Evolutionary conservation across 164 flowering plant species (phyloP).

Genomic region (Tinospora cordifolia): DNA sequence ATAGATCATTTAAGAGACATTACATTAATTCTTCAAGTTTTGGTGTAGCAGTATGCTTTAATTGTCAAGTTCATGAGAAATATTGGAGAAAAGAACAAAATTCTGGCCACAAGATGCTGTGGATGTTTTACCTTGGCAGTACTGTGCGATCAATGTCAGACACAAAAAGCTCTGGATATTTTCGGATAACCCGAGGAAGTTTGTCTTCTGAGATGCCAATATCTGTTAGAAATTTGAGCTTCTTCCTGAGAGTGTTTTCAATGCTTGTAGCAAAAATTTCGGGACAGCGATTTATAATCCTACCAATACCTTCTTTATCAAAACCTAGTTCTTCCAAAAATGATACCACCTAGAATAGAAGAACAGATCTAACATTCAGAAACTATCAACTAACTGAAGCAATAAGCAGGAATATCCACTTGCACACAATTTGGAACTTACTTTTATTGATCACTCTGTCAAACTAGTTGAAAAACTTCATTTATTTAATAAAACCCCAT

Average conservation of each 20-base stretch:
- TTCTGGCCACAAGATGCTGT: background rate
- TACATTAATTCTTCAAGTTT: background rate
- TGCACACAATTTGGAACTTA: background rate
- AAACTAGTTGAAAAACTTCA: background rate
- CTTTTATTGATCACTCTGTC: background rate
- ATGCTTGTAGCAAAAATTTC: constrained; percentile 65
- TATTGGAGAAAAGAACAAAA: too few relatives aligned
- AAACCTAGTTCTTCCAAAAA: constrained; percentile 65
- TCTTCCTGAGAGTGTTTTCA: constrained; percentile 60
- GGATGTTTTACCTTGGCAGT: constrained; percentile 54
- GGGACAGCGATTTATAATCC: constrained; percentile 63
- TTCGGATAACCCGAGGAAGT: constrained; percentile 61
- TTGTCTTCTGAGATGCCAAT: constrained; percentile 47
- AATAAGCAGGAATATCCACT: background rate
- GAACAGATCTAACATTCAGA: background rate
- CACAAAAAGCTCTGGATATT: constrained; percentile 81
- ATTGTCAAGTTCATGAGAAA: too few relatives aligned
- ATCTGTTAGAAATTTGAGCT: constrained; percentile 46
- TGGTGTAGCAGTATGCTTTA: too few relatives aligned
- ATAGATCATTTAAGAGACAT: background rate
- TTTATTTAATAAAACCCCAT: constrained; percentile 1
- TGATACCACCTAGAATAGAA: constrained; percentile 51
- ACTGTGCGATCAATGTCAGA: constrained; percentile 50
- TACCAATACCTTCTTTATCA: constrained; percentile 45
- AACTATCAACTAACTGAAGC: background rate